A percentile compares a stretch with the other conserved stretches of the same genome.
phyloP scores from a whole-genome alignment of 768 basidiomycete genomes.

The Hypholoma sublateritium region DNA sequence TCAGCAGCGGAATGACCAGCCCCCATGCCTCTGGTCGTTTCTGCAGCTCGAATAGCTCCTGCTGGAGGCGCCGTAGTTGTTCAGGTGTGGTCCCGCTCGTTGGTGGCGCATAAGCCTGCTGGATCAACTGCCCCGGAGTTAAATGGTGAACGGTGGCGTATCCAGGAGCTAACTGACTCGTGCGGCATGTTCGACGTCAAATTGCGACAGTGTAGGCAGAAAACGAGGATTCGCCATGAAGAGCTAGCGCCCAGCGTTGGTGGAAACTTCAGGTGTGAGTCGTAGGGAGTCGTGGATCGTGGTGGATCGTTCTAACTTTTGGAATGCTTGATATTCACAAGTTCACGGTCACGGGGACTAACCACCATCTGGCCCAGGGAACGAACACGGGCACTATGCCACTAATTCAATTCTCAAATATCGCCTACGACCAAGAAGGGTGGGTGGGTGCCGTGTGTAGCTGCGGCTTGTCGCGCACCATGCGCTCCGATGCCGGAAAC shows the following conservation, averaged over 20 bases:
- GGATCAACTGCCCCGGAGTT: conserved; percentile 54
- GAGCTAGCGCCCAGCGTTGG: not conserved
- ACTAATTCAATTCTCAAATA: too few species aligned
- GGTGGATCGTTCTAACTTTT: not conserved
- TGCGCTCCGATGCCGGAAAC: too few species aligned
- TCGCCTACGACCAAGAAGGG: too few species aligned
- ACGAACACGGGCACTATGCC: too few species aligned
- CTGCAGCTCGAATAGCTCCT: conserved; percentile 75
- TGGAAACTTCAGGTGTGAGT: too few species aligned
- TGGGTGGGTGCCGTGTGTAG: too few species aligned
- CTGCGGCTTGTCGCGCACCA: too few species aligned
- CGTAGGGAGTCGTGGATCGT: not conserved
- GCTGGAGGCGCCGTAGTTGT: conserved; percentile 62
- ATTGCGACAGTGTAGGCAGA: conserved; percentile 51
- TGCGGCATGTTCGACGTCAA: conserved; percentile 57
- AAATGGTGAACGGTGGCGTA: conserved; percentile 23
- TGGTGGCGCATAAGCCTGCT: conserved; percentile 60
- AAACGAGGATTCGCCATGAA: conserved; percentile 37
- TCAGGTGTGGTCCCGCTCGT: conserved; percentile 50
- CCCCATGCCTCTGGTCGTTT: conserved; percentile 83
- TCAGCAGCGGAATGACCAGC: conserved; percentile 73
- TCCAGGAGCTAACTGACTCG: conserved; percentile 46
- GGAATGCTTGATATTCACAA: too few species aligned
- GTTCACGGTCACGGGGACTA: too few species aligned
- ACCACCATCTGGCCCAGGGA: too few species aligned